phyloP scores from a whole-genome alignment of 2,329 filamentous ascomycete species.

The Talaromyces sp. region DNA sequence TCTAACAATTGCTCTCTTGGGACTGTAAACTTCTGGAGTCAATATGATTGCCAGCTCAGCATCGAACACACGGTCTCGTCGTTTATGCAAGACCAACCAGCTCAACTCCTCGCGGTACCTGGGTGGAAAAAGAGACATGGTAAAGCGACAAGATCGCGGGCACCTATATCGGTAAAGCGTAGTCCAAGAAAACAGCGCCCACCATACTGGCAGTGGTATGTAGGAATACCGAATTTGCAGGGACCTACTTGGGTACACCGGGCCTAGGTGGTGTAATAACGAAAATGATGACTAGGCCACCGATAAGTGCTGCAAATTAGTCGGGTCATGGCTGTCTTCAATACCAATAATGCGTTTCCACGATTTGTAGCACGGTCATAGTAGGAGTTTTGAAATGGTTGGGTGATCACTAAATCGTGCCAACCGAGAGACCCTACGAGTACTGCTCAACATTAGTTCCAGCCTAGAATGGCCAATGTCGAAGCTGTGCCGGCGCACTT shows the following conservation, averaged over 20 bases:
- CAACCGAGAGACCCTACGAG: neutral
- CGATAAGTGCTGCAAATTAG: neutral
- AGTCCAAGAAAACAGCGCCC: no score
- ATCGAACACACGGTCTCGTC: no score
- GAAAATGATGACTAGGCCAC: neutral
- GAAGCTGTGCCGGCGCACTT: neutral
- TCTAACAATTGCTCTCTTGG: no score
- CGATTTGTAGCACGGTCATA: neutral
- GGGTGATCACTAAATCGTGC: neutral
- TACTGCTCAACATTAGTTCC: neutral
- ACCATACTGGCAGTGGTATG: neutral
- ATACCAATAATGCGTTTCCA: neutral
- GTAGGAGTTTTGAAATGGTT: no score
- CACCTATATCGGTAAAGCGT: no score
- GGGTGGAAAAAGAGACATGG: no score
- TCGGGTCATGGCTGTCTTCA: neutral
- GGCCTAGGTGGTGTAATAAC: no score
- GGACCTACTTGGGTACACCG: neutral
- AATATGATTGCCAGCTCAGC: no score
- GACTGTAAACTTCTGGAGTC: no score
- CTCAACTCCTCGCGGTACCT: no score
- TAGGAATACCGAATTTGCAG: neutral
- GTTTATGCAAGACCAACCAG: no score
- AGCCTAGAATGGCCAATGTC: neutral
- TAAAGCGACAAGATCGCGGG: no score